Evolutionary conservation across 176 grass and related monocot species (phyloP), one percentile per base, ranked within the genome.

Genomic region (Urochloa ruziziensis): DNA sequence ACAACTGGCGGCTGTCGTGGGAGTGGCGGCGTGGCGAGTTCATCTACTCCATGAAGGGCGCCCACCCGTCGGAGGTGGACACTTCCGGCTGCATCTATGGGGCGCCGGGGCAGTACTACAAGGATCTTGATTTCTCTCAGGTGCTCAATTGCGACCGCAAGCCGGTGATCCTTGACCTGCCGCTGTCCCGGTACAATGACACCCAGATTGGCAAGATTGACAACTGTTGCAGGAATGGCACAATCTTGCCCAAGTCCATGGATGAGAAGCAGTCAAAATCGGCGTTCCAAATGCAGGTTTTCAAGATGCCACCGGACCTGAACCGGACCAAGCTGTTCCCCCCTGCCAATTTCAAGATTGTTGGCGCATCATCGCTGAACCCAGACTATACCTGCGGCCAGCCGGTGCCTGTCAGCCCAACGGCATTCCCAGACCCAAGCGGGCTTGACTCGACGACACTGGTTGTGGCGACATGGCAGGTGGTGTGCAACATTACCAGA

Each of bases 251-350:
- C 19, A 84, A 88, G 79, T 84, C 87, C 72, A 98, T 98, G 96
- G 96, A 98, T 1, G 89, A 89, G 9, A 40, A 62, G 10, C 96
- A 98, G 89, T 85, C 93, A 1, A 88, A 90, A 86, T 98, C 96
- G 6, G 84, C 96, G 1, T 98, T 98, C 92, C 96, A 98, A 68
- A 88, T 98, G 67, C 89, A 98, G 82, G 96, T 98, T 18, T 98
- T 23, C 91, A 98, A 98, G 91, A 94, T 98, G 96, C 91, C 93
- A 32, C 93, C 93, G 1, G 89, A 98, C 70, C 32, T 93, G 39
- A 98, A 98, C 75, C 81, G 91, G 39, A 95, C 93, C 40, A 88
- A 79, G 72, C 85, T 98, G 12, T 90, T 34, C 37, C 96, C 96
- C 1, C 93, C 96, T 18, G 77, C 71, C 65, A 93, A 88, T 61